Evolutionary conservation across 768 basidiomycete genomes (phyloP).

Genomic region (Naganishia vishniacii): DNA sequence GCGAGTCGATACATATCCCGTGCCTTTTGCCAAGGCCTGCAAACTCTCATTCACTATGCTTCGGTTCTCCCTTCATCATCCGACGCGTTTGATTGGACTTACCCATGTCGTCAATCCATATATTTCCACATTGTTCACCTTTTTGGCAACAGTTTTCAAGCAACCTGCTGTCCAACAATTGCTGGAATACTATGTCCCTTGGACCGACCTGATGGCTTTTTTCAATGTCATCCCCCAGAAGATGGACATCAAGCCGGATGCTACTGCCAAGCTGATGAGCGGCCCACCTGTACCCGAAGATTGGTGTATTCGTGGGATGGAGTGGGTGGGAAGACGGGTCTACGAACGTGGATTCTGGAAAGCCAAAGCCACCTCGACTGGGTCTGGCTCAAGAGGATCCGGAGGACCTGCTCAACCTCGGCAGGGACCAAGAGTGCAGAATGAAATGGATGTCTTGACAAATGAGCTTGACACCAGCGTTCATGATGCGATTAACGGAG

Average conservation of each 20-base stretch:
- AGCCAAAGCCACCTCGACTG: conserved; percentile 43
- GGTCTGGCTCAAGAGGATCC: conserved; percentile 28
- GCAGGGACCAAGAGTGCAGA: conserved; percentile 39
- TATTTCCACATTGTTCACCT: conserved; percentile 77
- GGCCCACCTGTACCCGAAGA: conserved; percentile 79
- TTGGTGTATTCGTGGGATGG: conserved; percentile 92
- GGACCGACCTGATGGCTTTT: conserved; percentile 66
- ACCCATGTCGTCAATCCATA: conserved; percentile 70
- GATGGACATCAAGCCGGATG: conserved; percentile 40
- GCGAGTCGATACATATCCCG: neutral
- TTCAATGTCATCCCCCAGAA: conserved; percentile 59
- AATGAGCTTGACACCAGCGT: conserved; percentile 53
- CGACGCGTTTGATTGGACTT: conserved; percentile 52
- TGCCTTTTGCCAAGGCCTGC: conserved; percentile 54
- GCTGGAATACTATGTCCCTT: conserved; percentile 75
- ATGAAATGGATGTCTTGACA: conserved; percentile 72
- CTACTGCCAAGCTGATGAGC: conserved; percentile 59
- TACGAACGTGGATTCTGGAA: conserved; percentile 96
- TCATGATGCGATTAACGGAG: conserved; percentile 59
- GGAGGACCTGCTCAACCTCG: conserved; percentile 45
- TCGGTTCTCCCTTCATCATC: conserved; percentile 60
- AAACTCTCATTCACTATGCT: conserved; percentile 76
- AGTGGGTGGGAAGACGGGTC: conserved; percentile 84
- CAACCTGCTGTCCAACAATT: conserved; percentile 59
- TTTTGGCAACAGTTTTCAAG: conserved; percentile 70